Evolutionary conservation across 108 stramenopile species (phyloP), one percentile per base, ranked within the genome.

Genomic region (Nannochloropsis oceanica): DNA sequence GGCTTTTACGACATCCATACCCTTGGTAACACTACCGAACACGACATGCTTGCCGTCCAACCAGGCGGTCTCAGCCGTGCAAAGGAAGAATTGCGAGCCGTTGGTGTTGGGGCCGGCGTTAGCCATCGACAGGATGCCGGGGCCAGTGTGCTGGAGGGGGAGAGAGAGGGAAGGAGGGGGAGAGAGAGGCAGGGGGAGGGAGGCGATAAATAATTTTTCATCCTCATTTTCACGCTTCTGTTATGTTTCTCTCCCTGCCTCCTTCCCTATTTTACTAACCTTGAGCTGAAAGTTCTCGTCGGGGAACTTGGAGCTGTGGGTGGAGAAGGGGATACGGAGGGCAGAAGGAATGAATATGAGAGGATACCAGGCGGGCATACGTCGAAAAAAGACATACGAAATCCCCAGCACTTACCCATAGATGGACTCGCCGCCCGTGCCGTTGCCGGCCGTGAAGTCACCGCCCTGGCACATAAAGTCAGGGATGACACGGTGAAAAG

Each of bases 401-500:
- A 3, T 34, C 1, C 59, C n/a, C 10, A 73, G 18, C 59, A 73
- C 59, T 50, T 82, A 80, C 26, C 89, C 89, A 84, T 89, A 89
- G 87, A 89, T 89, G 8, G 88, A 88, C 82, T 89, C 89, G 18
- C 89, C 89, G 81, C 89, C 89, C 43, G 87, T 89, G 13, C 89
- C 89, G 88, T 89, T 89, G n/a, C 89, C 89, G 26, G 85, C 84
- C n/a, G 96, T 96, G 90, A 98, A 95, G 91, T 98, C 97, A 13
- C 96, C 97, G 82, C 95, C 94, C 85, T 94, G 94, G 84, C 92
- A 93, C 94, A 94, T 94, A 90, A 98, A 98, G 84, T 93, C 94
- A 59, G 87, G 88, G 81, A 98, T 98, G 80, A 98, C 93, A 44
- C 97, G 93, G 89, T 98, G 97, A 87, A 96, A 96, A 12, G 85